phyloP scores from a whole-genome alignment of 768 basidiomycete species.

The Sarcomyxa edulis region DNA sequence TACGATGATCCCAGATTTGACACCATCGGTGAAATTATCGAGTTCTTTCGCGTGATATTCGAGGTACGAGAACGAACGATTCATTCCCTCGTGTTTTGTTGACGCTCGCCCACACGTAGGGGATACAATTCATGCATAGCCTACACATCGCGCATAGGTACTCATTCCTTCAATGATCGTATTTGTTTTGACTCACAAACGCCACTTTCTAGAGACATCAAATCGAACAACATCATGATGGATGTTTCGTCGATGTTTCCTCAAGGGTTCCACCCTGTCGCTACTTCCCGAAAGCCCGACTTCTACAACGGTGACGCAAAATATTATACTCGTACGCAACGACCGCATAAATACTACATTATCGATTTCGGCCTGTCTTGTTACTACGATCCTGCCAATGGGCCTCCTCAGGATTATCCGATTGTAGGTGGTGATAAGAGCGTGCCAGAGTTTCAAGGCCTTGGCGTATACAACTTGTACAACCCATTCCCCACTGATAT shows the following conservation, averaged over 20 bases:
- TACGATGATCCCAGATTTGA: conserved; percentile 18
- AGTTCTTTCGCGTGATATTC: conserved; percentile 24
- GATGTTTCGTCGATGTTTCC: not conserved
- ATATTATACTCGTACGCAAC: conserved; percentile 19
- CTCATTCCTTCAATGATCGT: not conserved
- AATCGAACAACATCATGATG: conserved; percentile 8
- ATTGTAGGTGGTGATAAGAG: conserved; percentile 35
- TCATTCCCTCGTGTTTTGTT: not conserved
- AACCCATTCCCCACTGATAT: conserved; percentile 38
- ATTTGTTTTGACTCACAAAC: not conserved
- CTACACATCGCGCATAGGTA: conserved; percentile 18
- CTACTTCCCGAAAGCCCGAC: conserved; percentile 1
- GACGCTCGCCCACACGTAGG: conserved; percentile 6
- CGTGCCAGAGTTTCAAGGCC: conserved; percentile 29
- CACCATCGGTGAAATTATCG: conserved; percentile 23
- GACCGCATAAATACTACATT: conserved; percentile 26
- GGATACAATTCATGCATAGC: conserved; percentile 17
- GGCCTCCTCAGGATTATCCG: conserved; percentile 18
- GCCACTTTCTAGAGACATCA: not conserved
- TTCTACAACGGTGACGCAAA: conserved; percentile 8
- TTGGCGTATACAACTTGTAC: conserved; percentile 11
- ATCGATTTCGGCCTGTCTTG: conserved; percentile 32
- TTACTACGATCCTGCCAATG: conserved; percentile 16
- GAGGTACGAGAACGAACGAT: conserved; percentile 12
- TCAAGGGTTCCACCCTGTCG: not conserved